phyloP scores from a whole-genome alignment of 31 red algal species.

The Porphyra umbilicalis region DNA sequence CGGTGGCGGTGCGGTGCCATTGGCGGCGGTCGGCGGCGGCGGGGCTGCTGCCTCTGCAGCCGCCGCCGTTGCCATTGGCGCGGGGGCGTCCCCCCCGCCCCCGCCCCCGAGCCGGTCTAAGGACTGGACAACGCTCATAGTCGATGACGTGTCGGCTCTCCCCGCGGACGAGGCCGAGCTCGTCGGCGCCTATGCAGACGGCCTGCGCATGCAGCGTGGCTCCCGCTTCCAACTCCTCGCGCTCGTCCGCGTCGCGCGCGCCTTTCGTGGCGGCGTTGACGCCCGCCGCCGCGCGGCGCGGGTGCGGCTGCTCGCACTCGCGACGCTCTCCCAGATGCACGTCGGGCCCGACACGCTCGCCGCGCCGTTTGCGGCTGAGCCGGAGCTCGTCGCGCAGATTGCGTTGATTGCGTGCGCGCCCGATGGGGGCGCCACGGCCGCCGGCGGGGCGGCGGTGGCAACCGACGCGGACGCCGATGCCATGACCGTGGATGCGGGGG shows the following conservation, averaged over 20 bases:
- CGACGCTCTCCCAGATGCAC: constrained; percentile 54
- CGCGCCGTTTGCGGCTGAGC: constrained; percentile 32
- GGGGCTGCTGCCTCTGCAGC: neutral
- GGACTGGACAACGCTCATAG: constrained; percentile 5
- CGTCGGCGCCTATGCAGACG: constrained; percentile 25
- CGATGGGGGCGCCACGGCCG: neutral
- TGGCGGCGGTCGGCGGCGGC: neutral
- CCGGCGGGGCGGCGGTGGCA: neutral
- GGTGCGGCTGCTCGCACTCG: constrained; percentile 45
- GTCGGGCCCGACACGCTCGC: constrained; percentile 7
- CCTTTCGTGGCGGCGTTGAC: constrained; percentile 30
- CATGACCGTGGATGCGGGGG: neutral
- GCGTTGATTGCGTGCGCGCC: constrained; percentile 24
- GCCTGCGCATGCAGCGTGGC: constrained; percentile 22
- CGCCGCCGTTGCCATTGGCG: neutral
- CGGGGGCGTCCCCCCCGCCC: neutral
- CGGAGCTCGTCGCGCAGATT: constrained; percentile 49
- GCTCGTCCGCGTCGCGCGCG: constrained; percentile 26
- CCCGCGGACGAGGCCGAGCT: constrained; percentile 37
- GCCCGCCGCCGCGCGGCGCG: constrained; percentile 22
- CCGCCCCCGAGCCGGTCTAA: neutral
- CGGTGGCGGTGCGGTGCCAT: no score
- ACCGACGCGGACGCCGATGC: no score
- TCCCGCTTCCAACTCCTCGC: constrained; percentile 22
- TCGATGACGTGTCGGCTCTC: constrained; percentile 19